Evolutionary conservation across 1,284 basidiomycete genomes (phyloP).

Genomic region (Ceratobasidium theobromae): DNA sequence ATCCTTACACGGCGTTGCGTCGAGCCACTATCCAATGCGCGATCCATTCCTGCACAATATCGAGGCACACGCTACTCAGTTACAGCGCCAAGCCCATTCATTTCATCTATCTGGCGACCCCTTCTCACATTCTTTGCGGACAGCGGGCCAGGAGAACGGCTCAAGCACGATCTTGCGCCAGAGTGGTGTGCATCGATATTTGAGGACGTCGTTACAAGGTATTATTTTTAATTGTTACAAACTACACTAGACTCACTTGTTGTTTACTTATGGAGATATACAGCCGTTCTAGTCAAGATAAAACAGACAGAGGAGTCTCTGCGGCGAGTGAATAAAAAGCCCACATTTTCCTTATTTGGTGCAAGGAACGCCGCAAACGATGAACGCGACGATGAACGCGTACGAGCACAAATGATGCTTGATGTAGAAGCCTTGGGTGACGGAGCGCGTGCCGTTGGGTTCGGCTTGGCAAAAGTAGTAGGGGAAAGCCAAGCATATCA

Average conservation of each 20-base stretch:
- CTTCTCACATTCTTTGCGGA: conserved; percentile 74
- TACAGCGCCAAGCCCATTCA: conserved; percentile 81
- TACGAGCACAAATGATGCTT: conserved; percentile 80
- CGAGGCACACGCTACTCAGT: conserved; percentile 54
- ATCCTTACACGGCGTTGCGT: conserved; percentile 78
- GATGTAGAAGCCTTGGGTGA: conserved; percentile 81
- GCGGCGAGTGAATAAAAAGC: conserved; percentile 78
- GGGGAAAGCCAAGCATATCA: conserved; percentile 21
- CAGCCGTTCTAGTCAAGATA: conserved; percentile 69
- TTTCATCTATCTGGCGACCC: conserved; percentile 77
- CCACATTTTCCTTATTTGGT: conserved; percentile 73
- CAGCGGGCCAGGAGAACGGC: conserved; percentile 56
- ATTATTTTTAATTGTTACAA: no score
- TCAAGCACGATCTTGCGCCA: conserved; percentile 58
- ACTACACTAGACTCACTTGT: no score
- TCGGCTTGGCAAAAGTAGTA: conserved; percentile 8
- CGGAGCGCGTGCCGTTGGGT: conserved; percentile 68
- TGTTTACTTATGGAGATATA: no score
- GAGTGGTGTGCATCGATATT: conserved; percentile 67
- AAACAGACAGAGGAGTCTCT: conserved; percentile 90
- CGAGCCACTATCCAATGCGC: conserved; percentile 83
- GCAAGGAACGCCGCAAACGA: conserved; percentile 55
- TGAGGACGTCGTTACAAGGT: conserved; percentile 72
- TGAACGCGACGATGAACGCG: conserved; percentile 77
- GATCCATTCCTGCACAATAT: conserved; percentile 85